phyloP scores from a whole-genome alignment of 371 early-diverging fungal species.

The Racocetra persica region DNA sequence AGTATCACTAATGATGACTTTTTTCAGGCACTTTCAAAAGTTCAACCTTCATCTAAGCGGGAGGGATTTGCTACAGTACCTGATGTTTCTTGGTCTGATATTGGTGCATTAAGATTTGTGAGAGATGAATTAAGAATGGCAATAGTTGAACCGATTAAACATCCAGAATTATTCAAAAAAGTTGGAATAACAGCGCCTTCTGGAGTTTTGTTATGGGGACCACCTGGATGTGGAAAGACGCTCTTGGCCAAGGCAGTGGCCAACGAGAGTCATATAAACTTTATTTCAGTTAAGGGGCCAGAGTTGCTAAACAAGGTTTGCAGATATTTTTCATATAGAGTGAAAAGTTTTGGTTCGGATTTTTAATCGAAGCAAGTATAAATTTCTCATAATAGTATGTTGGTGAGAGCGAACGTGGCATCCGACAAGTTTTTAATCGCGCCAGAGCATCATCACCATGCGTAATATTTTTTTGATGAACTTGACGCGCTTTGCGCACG shows the following conservation, averaged over 20 bases:
- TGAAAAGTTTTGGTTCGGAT: not conserved
- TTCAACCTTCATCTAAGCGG: slow-evolving; percentile 97
- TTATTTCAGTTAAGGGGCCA: slow-evolving; percentile 99
- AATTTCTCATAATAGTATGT: slow-evolving; percentile 75
- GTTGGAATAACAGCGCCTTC: slow-evolving; percentile 95
- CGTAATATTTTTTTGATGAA: slow-evolving; percentile 99
- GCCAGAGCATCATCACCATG: slow-evolving; percentile 97
- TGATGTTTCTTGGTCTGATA: slow-evolving; percentile 94
- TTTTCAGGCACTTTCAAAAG: slow-evolving; percentile 85
- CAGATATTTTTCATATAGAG: not conserved
- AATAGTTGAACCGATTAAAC: slow-evolving; percentile 95
- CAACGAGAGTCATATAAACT: slow-evolving; percentile 96
- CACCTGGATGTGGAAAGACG: slow-evolving; percentile 99
- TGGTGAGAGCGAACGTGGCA: slow-evolving; percentile 98
- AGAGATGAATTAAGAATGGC: slow-evolving; percentile 96
- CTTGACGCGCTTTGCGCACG: slow-evolving; percentile 94
- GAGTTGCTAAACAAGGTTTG: slow-evolving; percentile 97
- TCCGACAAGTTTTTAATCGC: slow-evolving; percentile 97
- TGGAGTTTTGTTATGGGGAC: slow-evolving; percentile 99
- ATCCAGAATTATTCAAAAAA: slow-evolving; percentile 89
- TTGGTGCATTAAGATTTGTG: slow-evolving; percentile 89
- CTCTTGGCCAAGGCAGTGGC: slow-evolving; percentile 99
- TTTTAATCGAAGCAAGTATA: too few species aligned
- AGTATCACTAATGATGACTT: slow-evolving; percentile 92
- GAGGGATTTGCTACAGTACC: slow-evolving; percentile 99